Conservation (phyloP, 2,329 filamentous ascomycete species). For the Aspergillaceae sp. region DNA sequence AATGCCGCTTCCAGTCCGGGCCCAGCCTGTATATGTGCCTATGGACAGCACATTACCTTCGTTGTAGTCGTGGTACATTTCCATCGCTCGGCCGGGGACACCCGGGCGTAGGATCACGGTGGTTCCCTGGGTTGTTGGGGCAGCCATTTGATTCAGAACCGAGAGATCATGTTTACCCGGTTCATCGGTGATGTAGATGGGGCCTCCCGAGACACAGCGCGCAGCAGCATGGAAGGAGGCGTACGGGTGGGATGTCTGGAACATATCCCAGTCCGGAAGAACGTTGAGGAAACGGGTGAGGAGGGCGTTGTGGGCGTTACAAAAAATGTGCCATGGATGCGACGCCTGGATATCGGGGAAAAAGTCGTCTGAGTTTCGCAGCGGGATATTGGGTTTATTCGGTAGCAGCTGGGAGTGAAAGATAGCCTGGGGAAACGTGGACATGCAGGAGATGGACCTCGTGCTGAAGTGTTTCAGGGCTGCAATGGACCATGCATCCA, state of each 20-base stretch:
- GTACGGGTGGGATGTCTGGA: constrained; percentile 60
- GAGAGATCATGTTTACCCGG: constrained; percentile 71
- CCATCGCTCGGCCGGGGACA: constrained; percentile 60
- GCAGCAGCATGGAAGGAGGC: constrained; percentile 83
- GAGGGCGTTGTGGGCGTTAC: constrained; percentile 81
- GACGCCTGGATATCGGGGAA: constrained; percentile 73
- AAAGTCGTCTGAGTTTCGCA: constrained; percentile 84
- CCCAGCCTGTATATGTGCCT: constrained; percentile 64
- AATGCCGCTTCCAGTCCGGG: constrained; percentile 63
- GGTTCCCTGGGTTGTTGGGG: constrained; percentile 58
- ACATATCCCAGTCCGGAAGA: constrained; percentile 77
- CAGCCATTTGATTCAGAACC: constrained; percentile 74
- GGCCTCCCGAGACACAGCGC: constrained; percentile 80
- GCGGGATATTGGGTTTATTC: constrained; percentile 63
- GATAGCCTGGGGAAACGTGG: constrained; percentile 73
- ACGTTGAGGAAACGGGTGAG: constrained; percentile 78
- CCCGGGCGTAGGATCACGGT: constrained; percentile 77
- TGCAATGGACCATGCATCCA: constrained; percentile 76
- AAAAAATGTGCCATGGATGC: constrained; percentile 92
- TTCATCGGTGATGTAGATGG: constrained; percentile 87
- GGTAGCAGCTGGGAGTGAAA: constrained; percentile 74
- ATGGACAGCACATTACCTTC: constrained; percentile 67
- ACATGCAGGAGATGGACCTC: constrained; percentile 89
- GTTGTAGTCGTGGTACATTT: constrained; percentile 67
- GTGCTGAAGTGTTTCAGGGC: constrained; percentile 68